Evolutionary conservation across 345 rosid species (phyloP).

Genomic region (Citrus sinensis): DVS_A1.0 CM039167.1:22021501-22022000

Average conservation of each 20-base stretch:
- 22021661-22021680: neutral
- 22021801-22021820: neutral
- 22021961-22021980: neutral
- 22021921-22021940: too few species aligned
- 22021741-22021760: neutral
- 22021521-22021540: too few species aligned
- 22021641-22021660: neutral
- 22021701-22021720: neutral
- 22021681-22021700: neutral
- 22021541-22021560: too few species aligned
- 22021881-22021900: too few species aligned
- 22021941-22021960: neutral
- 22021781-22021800: neutral
- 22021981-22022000: neutral
- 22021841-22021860: too few species aligned
- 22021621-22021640: neutral
- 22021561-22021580: neutral
- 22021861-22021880: neutral
- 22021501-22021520: too few species aligned
- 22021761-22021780: neutral
- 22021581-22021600: neutral
- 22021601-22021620: neutral
- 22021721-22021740: neutral
- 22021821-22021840: too few species aligned
- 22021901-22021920: too few species aligned